Percentiles rank a stretch among this genome's conserved stretches.
Conservation (phyloP, 495 filamentous ascomycete species). For the Aspergillus saccharolyticus region DNA sequence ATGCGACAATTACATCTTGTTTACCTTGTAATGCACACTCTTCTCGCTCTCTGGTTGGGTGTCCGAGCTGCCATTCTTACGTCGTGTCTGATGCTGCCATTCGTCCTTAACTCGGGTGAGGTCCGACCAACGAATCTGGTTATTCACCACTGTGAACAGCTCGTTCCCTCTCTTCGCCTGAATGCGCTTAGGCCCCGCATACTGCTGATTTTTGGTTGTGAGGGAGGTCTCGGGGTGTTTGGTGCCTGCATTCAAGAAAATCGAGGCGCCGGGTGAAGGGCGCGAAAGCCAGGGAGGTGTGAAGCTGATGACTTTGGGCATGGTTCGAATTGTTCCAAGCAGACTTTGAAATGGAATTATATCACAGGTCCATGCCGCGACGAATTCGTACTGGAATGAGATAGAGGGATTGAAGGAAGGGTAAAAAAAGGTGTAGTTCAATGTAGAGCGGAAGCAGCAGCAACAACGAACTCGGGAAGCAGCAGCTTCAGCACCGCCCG, state of each 20-base stretch:
- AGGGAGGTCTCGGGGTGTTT: constrained; percentile 33
- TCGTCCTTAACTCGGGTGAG: constrained; percentile 68
- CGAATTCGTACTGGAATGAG: constrained; percentile 1
- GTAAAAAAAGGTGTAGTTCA: neutral
- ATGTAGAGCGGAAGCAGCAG: constrained; percentile 7
- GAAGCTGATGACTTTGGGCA: constrained; percentile 77
- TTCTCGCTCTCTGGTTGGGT: constrained; percentile 5
- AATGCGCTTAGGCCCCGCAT: constrained; percentile 57
- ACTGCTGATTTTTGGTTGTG: constrained; percentile 30
- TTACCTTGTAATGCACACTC: constrained; percentile 34
- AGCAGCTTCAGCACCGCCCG: neutral
- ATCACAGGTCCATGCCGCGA: neutral
- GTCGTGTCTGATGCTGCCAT: constrained; percentile 48
- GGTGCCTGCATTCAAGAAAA: constrained; percentile 51
- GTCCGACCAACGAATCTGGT: constrained; percentile 82
- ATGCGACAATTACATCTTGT: neutral
- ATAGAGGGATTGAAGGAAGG: neutral
- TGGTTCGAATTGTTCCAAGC: constrained; percentile 25
- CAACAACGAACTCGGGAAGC: too few species aligned
- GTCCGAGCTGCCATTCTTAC: constrained; percentile 21
- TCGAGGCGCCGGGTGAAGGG: constrained; percentile 64
- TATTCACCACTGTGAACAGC: constrained; percentile 77
- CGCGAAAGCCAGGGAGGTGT: constrained; percentile 78
- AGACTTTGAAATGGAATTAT: neutral
- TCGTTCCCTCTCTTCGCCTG: constrained; percentile 73